Evolutionary conservation across 2,329 filamentous ascomycete genomes (phyloP), one percentile per base, ranked within the genome.

Genomic region (Endocalyx cinctus): DNA sequence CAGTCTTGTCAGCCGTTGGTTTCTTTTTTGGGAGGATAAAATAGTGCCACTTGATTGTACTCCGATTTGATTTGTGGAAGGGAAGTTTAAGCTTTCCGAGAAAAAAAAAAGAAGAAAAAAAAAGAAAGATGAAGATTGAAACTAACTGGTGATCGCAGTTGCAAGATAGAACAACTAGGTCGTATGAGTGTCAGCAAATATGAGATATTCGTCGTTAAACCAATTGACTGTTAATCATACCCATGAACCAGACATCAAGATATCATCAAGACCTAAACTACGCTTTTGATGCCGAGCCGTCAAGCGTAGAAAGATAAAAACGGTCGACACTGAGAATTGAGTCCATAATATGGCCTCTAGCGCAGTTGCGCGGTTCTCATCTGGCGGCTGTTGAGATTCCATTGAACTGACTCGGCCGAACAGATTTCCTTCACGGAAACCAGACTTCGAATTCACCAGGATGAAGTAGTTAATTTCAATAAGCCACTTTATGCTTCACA

Each of bases 301-400:
- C 26, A 39, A 25, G 33, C 37, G 37, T 13, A 39, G 37, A 20
- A 36, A 6, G 19, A 39, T 39, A 10, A 39, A 39, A 17, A 39
- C 22, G 12, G 33, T 39, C 12, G 37, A 19, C 6, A 35, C 37
- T 12, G 27, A 31, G 25, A 39, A 39, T 17, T 35, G 28, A 13
- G 33, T 35, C 37, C 37, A 39, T 33, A 33, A 25, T 17, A 39
- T 13, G 15, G 29, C 37, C 23, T 35, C 37, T 22, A 39, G 18
- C 17, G 37, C 32, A 10, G 11, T 27, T 15, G 16, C 14, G 19
- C 31, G 31, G 33, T 28, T 38, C 12, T 35, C 27, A 27, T 38
- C 5, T n/a, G 35, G 31, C n/a, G n/a, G 11, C 19, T 10, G 14
- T 29, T 17, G 27, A 14, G 27, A 17, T 29, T 17, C 5, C 13